phyloP scores from a whole-genome alignment of 169 alveolate genomes.

The Babesia gibsoni region DNA sequence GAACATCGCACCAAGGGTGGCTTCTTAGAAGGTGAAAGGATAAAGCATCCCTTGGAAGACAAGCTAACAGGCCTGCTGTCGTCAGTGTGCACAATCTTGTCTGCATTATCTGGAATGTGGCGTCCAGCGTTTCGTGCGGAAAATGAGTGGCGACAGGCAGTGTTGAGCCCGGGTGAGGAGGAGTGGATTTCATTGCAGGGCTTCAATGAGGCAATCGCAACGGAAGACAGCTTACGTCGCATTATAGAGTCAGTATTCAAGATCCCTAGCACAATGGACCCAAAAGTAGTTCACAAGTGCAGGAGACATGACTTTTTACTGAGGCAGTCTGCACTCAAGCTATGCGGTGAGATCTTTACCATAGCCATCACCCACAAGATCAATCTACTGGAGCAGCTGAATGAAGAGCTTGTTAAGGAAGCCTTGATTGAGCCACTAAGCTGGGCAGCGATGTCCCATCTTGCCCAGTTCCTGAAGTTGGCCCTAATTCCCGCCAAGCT shows the following conservation, averaged over 20 bases:
- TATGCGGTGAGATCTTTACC: slow-evolving; percentile 34
- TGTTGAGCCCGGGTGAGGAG: slow-evolving; percentile 67
- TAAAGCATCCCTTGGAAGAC: slow-evolving; percentile 29
- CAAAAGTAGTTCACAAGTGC: slow-evolving; percentile 9
- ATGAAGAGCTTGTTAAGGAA: slow-evolving; percentile 2
- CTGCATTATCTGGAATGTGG: slow-evolving; percentile 50
- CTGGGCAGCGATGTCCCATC: slow-evolving; percentile 55
- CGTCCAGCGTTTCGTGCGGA: slow-evolving; percentile 22
- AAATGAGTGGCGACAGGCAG: slow-evolving; percentile 32
- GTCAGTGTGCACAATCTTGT: slow-evolving; percentile 17
- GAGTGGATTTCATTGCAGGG: slow-evolving; percentile 64
- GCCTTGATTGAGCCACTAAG: slow-evolving; percentile 42
- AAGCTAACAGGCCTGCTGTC: background rate
- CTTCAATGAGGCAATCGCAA: slow-evolving; percentile 61
- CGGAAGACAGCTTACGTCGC: slow-evolving; percentile 39
- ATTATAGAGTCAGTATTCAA: slow-evolving; percentile 52
- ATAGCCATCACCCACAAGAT: slow-evolving; percentile 4
- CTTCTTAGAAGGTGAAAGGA: background rate
- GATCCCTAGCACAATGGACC: slow-evolving; percentile 32
- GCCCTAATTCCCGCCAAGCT: slow-evolving; percentile 40
- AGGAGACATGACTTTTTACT: slow-evolving; percentile 38
- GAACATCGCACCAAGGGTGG: background rate
- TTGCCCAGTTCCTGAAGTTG: slow-evolving; percentile 47
- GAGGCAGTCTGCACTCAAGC: slow-evolving; percentile 52
- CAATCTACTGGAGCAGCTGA: background rate